These are phyloP conservation scores for Avena eriantha DNA, from an alignment of 176 grass and related monocot genomes.

Conservation along the genomic window DNA sequence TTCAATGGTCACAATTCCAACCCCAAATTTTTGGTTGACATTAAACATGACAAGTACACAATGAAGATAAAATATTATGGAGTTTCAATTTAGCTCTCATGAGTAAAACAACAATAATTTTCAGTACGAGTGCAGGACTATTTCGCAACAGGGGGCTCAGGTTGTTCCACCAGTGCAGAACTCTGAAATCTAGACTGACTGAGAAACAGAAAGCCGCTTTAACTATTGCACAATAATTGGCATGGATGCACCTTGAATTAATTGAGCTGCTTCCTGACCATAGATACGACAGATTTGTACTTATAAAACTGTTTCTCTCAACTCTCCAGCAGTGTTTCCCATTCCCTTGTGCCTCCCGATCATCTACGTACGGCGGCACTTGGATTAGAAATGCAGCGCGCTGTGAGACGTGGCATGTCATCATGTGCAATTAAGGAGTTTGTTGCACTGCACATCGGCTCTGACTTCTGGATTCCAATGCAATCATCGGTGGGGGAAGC, in stretches of 20 bases:
- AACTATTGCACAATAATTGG: conserved; percentile 17
- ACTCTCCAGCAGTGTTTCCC: conserved; percentile 29
- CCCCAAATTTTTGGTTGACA: conserved; percentile 15
- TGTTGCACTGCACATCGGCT: not conserved
- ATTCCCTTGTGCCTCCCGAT: conserved; percentile 36
- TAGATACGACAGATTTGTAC: conserved; percentile 43
- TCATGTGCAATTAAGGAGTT: conserved; percentile 11
- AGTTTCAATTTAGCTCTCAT: too few relatives aligned
- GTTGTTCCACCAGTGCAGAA: conserved; percentile 7
- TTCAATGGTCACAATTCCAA: conserved; percentile 32
- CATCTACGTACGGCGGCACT: conserved; percentile 1
- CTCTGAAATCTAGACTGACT: conserved; percentile 48
- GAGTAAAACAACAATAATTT: too few relatives aligned
- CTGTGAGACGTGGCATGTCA: not conserved
- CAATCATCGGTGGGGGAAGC: conserved; percentile 34
- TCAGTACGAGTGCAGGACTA: too few relatives aligned
- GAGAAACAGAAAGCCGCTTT: not conserved
- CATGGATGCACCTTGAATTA: not conserved
- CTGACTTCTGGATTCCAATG: not conserved
- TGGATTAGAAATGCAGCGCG: not conserved
- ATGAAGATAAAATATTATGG: too few relatives aligned
- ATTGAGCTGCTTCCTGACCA: conserved; percentile 9
- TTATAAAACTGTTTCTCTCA: conserved; percentile 17
- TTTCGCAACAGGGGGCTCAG: not conserved
- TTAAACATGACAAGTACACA: conserved; percentile 23